A percentile compares a stretch with the other conserved stretches of the same genome.
Evolutionary conservation across 768 basidiomycete genomes (phyloP).

Genomic region (Trametopsis cervina): DNA sequence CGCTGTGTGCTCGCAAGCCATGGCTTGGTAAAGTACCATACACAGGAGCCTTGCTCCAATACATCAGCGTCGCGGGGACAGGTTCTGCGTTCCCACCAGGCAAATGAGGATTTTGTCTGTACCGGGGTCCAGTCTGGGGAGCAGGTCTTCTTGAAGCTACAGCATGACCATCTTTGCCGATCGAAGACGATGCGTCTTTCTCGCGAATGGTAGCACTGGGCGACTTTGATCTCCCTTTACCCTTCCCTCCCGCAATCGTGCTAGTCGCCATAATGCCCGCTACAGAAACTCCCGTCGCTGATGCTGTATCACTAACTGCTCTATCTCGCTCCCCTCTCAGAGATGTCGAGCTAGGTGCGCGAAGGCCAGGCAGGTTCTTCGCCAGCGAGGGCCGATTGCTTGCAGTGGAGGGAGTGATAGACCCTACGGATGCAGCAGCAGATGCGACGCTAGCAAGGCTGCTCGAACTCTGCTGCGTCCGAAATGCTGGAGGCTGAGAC

Average conservation of each 20-base stretch:
- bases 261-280: slow-evolving; percentile 7
- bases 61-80: slow-evolving; percentile 70
- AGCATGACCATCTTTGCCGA: slow-evolving; percentile 8
- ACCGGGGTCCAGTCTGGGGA: slow-evolving; percentile 25
- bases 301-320: slow-evolving; percentile 5
- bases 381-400: slow-evolving; percentile 4
- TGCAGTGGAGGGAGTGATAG: slow-evolving; percentile 1
- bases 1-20: slow-evolving; percentile 75
- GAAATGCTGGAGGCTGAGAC: slow-evolving; percentile 31
- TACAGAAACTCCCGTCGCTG: background rate
- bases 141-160: slow-evolving; percentile 9
- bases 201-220: slow-evolving; percentile 9
- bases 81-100: slow-evolving; percentile 53
- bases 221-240: slow-evolving; percentile 1
- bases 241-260: slow-evolving; percentile 8
- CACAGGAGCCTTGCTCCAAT: slow-evolving; percentile 82
- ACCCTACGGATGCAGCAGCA: slow-evolving; percentile 18
- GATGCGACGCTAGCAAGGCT: slow-evolving; percentile 25
- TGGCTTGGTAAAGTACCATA: slow-evolving; percentile 62
- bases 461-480: slow-evolving; percentile 22
- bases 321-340: background rate
- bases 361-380: background rate
- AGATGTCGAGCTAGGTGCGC: background rate
- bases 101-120: slow-evolving; percentile 48
- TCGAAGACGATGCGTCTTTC: slow-evolving; percentile 9